Evolutionary conservation across 2,329 filamentous ascomycete genomes (phyloP), one percentile per base, ranked within the genome.

Genomic region (Epichloe gansuensis): DNA sequence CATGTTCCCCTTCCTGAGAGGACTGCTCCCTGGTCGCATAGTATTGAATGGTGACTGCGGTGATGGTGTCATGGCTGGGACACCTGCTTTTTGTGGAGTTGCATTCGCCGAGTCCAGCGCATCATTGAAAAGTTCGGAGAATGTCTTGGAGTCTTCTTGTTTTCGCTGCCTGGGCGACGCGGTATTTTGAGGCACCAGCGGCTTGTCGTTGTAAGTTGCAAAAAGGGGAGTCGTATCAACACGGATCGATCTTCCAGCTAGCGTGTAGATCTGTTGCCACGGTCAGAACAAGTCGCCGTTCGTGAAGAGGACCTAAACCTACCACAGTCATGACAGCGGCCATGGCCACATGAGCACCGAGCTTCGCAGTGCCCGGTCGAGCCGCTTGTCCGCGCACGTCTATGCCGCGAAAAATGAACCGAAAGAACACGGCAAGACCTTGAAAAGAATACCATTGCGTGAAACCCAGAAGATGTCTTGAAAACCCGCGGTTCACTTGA

Each of bases 401-500:
- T 17, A 75, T 63, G 13, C 64, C 68, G 21, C 71, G 66, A 48
- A 80, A 76, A 15, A 75, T 59, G 42, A 74, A 65, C 39, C 85
- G 76, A 11, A 82, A 66, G 5, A 74, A 61, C 11, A 87, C 61
- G 23, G 82, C 72, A 35, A 84, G 62, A 2, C 74, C 62, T 60
- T 89, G 85, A 55, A 84, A 77, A 1, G 72, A 73, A 61, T 87
- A 87, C 74, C 85, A 85, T 49, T 79, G 74, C 3, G 72, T 69
- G 12, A 87, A 74, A 0, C 83, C 82, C 3, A 74, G 63, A 35
- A 87, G 71, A 52, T 78, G 81, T 55, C 69, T 74, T 31, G 73
- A 77, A 62, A 76, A 84, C 51, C 79, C 82, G n/a, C 76, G 72
- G 36, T 73, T 70, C 3, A 75, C 77, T 58, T 82, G 73, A 36